Base-by-base conservation (phyloP, 2,329 filamentous ascomycete species). In the Calonectria crousiana region DNA sequence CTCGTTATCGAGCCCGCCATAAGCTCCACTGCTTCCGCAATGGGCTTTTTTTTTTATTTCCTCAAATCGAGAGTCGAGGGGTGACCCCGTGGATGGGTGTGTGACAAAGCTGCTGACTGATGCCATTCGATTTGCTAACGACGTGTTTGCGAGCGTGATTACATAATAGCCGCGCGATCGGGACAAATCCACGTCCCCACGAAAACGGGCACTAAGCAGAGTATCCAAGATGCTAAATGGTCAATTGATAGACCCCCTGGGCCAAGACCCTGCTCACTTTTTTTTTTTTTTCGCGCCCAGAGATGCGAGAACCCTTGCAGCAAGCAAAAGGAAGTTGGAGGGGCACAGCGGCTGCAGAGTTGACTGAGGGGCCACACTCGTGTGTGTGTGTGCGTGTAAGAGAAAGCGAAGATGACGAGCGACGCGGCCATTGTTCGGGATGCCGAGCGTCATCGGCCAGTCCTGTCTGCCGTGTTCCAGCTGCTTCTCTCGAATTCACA, bases 61-160 rank as follows among this genome's bases (percentile, higher is more conserved):
- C 56, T 62, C 56, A 62, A 62, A 62, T 62, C 34, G 34, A 62
- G 38, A 28, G 23, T 60, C 23, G 34, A 62, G 34, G 38, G 34
- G 51, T 41, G 49, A 28, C 26, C 34, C 34, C 32, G 32, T 30
- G 56, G 56, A 49, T 32, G 16, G 44, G 51, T 44, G 62, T 41
- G n/a, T 9, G 14, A 38, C 36, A 38, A 60, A 65, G 47, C 5
- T 53, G 78, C 77, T 80, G 78, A 80, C 78, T 80, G 78, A 80
- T 80, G 78, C 77, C 76, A 47, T 47, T n/a, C 9, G 52, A 64
- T 32, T 70, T 72, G 71, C 51, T 36, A 68, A 75, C 52, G 58
- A 66, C 73, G 69, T 60, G 73, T 75, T 73, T 10, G 26, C 53
- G 30, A n/a, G 67, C 41, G 6, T 26, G 77, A 71, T 80, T 79